A percentile compares a stretch with the other conserved stretches of the same genome.
phyloP scores from a whole-genome alignment of 1,284 basidiomycete species.

The Sanghuangporus baumii region DNA sequence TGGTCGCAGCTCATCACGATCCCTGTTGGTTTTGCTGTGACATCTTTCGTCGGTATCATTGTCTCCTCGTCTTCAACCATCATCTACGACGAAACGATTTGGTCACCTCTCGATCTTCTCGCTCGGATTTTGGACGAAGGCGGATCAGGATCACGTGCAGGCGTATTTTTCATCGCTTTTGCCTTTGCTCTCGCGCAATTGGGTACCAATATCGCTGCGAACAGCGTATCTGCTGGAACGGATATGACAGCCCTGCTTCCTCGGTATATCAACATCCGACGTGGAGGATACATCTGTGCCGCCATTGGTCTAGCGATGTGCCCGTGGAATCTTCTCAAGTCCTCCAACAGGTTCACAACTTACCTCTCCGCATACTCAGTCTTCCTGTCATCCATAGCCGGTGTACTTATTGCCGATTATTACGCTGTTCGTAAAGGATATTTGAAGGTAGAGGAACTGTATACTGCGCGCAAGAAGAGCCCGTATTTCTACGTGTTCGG shows the following conservation, averaged over 20 bases:
- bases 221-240: slow-evolving; percentile 81
- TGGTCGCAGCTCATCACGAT: slow-evolving; percentile 71
- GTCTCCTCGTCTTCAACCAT: slow-evolving; percentile 75
- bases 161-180: slow-evolving; percentile 69
- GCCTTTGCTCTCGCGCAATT: slow-evolving; percentile 73
- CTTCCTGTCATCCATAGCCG: slow-evolving; percentile 76
- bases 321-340: slow-evolving; percentile 79
- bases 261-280: slow-evolving; percentile 80
- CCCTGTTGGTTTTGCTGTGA: slow-evolving; percentile 71
- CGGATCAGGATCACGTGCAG: slow-evolving; percentile 7
- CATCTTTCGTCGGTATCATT: slow-evolving; percentile 80
- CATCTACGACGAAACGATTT: slow-evolving; percentile 74
- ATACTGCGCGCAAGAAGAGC: slow-evolving; percentile 47
- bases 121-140: slow-evolving; percentile 57
- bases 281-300: slow-evolving; percentile 77
- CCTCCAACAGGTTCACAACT: slow-evolving; percentile 72
- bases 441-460: slow-evolving; percentile 69
- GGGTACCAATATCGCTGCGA: slow-evolving; percentile 77
- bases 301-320: slow-evolving; percentile 70
- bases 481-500: slow-evolving; percentile 79
- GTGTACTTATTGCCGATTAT: slow-evolving; percentile 79
- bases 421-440: slow-evolving; percentile 73
- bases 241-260: slow-evolving; percentile 79
- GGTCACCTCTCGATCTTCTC: slow-evolving; percentile 76
- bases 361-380: slow-evolving; percentile 84